Conservation (phyloP, 2,329 filamentous ascomycete species). For the Pyricularia pennisetigena region DNA sequence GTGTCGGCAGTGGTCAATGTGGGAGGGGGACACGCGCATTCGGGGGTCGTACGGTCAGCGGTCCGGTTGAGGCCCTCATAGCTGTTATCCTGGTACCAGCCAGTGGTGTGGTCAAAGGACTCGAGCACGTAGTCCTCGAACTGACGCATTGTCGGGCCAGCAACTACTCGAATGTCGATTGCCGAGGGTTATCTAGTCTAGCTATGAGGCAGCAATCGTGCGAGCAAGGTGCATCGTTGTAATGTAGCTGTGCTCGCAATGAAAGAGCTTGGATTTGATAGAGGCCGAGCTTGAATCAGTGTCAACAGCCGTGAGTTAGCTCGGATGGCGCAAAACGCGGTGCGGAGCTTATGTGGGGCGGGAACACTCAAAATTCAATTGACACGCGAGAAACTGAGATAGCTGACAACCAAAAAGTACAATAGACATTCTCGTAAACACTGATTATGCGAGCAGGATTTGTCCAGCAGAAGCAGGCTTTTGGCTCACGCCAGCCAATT, state of each 20-base stretch:
- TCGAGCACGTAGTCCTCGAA: conserved; percentile 97
- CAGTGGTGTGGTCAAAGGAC: conserved; percentile 76
- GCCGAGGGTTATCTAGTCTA: neutral
- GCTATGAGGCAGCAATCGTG: neutral
- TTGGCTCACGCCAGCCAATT: too few species aligned
- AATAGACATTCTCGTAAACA: too few species aligned
- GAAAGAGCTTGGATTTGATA: neutral
- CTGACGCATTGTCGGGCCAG: conserved; percentile 59
- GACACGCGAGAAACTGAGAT: neutral
- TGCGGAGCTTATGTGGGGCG: neutral
- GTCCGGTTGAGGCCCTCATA: conserved; percentile 82
- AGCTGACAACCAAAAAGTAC: too few species aligned
- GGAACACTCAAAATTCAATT: neutral
- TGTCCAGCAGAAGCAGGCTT: too few species aligned
- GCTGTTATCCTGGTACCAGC: conserved; percentile 87
- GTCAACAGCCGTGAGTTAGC: neutral
- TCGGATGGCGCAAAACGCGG: neutral
- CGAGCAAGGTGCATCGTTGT: neutral
- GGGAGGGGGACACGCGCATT: neutral
- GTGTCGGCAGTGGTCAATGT: neutral
- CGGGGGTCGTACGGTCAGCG: conserved; percentile 53
- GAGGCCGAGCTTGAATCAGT: neutral
- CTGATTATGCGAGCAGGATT: too few species aligned
- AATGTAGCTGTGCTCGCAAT: neutral
- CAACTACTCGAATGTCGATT: neutral